These are phyloP conservation scores for Aspergillus spinulosporus DNA, from an alignment of 2,329 filamentous ascomycete species.

Conservation along the genomic window DNA sequence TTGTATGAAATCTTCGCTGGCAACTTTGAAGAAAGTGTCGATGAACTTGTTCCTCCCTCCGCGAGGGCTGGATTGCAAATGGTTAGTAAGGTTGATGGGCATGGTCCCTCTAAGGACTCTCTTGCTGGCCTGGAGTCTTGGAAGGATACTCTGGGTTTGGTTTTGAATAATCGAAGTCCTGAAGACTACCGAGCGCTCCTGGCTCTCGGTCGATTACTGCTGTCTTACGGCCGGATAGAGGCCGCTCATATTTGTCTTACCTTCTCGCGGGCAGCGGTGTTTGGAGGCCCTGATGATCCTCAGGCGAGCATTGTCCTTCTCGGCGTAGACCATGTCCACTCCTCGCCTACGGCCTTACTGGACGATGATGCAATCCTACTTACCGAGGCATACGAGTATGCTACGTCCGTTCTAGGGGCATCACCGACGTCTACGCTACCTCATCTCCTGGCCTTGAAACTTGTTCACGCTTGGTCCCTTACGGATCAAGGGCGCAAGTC, in stretches of 20 bases:
- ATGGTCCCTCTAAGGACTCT: conserved; percentile 66
- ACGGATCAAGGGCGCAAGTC: conserved; percentile 79
- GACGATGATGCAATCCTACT: conserved; percentile 86
- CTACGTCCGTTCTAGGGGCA: conserved; percentile 67
- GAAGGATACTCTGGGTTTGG: conserved; percentile 82
- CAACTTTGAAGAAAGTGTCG: conserved; percentile 90
- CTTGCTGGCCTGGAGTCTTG: conserved; percentile 88
- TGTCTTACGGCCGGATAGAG: conserved; percentile 82
- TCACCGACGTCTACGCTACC: conserved; percentile 63
- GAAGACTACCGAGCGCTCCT: conserved; percentile 76
- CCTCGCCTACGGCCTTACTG: conserved; percentile 69
- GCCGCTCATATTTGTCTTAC: conserved; percentile 93
- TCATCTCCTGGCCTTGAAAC: conserved; percentile 86
- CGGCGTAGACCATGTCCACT: conserved; percentile 75
- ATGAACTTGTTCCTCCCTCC: conserved; percentile 90
- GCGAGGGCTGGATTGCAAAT: conserved; percentile 90
- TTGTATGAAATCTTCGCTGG: conserved; percentile 93
- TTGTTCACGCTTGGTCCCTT: conserved; percentile 79
- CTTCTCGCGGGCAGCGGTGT: conserved; percentile 72
- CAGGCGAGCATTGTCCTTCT: conserved; percentile 77
- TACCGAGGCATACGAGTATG: conserved; percentile 96
- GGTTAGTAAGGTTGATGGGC: conserved; percentile 68
- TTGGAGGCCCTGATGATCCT: conserved; percentile 81
- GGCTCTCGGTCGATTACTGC: conserved; percentile 77
- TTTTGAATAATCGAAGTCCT: conserved; percentile 82